Evolutionary conservation across 768 basidiomycete species (phyloP), one percentile per base, ranked within the genome.

Genomic region (Candolleomyces eurysporus): DNA sequence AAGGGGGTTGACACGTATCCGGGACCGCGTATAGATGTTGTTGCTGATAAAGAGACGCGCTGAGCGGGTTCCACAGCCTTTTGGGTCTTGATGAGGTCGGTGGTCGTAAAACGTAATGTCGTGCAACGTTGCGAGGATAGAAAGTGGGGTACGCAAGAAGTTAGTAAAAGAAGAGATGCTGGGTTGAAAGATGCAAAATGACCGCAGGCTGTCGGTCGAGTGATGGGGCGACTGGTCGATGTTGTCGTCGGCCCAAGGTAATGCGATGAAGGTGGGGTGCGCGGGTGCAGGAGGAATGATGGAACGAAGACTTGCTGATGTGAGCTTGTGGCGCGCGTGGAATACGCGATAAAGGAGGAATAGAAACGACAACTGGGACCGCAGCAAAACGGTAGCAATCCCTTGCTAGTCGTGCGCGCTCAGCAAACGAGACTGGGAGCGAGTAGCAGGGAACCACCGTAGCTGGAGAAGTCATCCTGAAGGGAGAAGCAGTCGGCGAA

Each of bases 401-500:
- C 50, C 42, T 16, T 30, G 52, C 13, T 43, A 32, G 31, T 17
- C 6, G 40, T 53, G 36, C 31, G 30, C 17, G 21, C 65, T 79
- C 71, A 86, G 67, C 81, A 82, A 69, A 82, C 78, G 63, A 86
- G 76, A 59, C 77, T 73, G 62, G 80, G 80, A 43, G 78, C 77
- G 55, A 79, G 79, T 79, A 48, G 80, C 78, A 40, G 77, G 76
- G 58, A 73, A 71, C 57, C 75, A 69, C 58, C 75, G 59, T 68
- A 72, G 62, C 61, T 63, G 36, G 70, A 31, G 59, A 70, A 65
- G 58, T 78, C 76, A 58, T 72, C 71, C 59, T 74, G 72, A 51
- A 74, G 68, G 50, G 72, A 73, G 55, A 74, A 64, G 64, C 71
- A 71, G 66, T 76, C 78, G 55, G 73, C 72, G 54, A 81, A 78